Evolutionary conservation across 1,284 basidiomycete species (phyloP).

Genomic region (Farysia itapuensis): DNA sequence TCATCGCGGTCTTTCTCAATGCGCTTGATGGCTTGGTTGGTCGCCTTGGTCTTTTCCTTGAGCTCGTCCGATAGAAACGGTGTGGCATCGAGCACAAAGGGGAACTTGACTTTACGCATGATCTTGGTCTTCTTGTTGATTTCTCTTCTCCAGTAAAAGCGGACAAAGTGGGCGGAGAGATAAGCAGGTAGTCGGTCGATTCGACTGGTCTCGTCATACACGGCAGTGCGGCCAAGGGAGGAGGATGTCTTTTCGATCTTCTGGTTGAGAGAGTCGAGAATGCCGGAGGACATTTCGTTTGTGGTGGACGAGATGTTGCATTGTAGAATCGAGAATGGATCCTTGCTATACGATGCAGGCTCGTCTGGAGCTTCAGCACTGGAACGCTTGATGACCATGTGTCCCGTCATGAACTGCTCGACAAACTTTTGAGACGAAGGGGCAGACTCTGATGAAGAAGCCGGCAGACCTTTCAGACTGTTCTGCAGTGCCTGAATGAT

Average conservation of each 20-base stretch:
- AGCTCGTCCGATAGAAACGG: constrained; percentile 82
- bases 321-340: constrained; percentile 83
- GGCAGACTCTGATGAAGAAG: constrained; percentile 1
- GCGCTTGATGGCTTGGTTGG: constrained; percentile 73
- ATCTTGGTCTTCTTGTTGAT: constrained; percentile 70
- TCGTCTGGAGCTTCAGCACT: constrained; percentile 76
- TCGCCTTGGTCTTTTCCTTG: constrained; percentile 70
- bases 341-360: constrained; percentile 67
- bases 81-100: constrained; percentile 78
- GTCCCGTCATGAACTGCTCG: constrained; percentile 80
- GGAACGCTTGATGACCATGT: constrained; percentile 72
- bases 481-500: constrained; percentile 78
- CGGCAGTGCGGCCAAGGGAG: constrained; percentile 75
- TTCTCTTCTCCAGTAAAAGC: constrained; percentile 92
- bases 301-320: constrained; percentile 86
- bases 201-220: constrained; percentile 80
- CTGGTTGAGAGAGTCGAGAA: constrained; percentile 79
- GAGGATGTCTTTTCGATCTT: constrained; percentile 84
- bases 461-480: constrained; percentile 60
- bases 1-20: constrained; percentile 82
- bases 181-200: constrained; percentile 79
- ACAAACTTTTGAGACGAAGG: constrained; percentile 65
- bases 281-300: constrained; percentile 86
- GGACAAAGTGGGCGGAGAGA: constrained; percentile 86
- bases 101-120: constrained; percentile 89